Conservation (phyloP, 768 basidiomycete genomes). For the Boletus tylopilopsis region DNA sequence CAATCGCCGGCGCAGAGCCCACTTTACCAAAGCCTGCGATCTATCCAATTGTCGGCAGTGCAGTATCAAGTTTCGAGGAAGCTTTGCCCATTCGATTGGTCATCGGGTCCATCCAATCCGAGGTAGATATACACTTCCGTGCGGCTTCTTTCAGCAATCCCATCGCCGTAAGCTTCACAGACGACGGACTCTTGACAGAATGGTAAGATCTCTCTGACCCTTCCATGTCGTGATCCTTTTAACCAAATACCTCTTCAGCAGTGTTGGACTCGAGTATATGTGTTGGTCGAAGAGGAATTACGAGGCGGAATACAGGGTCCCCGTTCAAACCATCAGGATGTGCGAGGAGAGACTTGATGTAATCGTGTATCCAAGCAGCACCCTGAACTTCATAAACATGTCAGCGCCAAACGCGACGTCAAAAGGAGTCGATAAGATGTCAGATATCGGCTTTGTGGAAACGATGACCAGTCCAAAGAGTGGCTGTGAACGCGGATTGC, state of each 20-base stretch:
- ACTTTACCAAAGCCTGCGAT: no score
- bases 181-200: conserved; percentile 51
- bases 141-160: conserved; percentile 25
- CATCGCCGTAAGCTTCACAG: conserved; percentile 42
- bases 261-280: conserved; percentile 56
- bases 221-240: not conserved
- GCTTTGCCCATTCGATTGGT: not conserved
- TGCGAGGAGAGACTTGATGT: conserved; percentile 38
- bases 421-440: conserved; percentile 35
- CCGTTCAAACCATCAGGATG: conserved; percentile 9
- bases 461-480: conserved; percentile 2
- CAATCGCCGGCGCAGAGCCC: no score
- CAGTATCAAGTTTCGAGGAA: no score
- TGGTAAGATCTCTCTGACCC: conserved; percentile 36
- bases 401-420: conserved; percentile 53
- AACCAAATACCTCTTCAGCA: conserved; percentile 53
- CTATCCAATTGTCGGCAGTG: no score
- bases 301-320: conserved; percentile 46
- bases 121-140: conserved; percentile 59
- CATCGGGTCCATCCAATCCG: conserved; percentile 58
- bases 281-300: conserved; percentile 47
- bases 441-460: conserved; percentile 8
- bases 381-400: conserved; percentile 51
- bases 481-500: conserved; percentile 20
- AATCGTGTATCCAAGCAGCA: conserved; percentile 43